Percentiles rank a stretch among this genome's conserved stretches.
These are phyloP conservation scores for Talaromyces trachyspermus DNA, from an alignment of 495 filamentous ascomycete genomes.

Conservation along the genomic window DNA sequence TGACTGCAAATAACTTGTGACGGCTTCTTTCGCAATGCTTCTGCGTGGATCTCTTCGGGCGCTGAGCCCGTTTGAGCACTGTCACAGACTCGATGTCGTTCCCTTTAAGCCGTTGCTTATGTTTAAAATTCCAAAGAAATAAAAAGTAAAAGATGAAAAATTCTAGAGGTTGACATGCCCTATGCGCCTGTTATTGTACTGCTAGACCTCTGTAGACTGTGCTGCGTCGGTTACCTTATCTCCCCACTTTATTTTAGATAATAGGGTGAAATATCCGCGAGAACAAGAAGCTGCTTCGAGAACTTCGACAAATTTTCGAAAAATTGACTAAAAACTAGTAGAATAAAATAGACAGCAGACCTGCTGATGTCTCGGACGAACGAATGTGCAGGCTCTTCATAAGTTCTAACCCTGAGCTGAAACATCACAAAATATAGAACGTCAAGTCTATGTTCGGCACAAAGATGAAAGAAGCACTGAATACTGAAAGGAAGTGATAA, in stretches of 20 bases:
- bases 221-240: too few species aligned
- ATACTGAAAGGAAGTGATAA: neutral
- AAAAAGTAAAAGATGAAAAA: neutral
- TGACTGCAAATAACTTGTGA: slow-evolving; percentile 1
- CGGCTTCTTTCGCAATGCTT: neutral
- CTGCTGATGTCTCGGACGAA: slow-evolving; percentile 3
- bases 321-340: slow-evolving; percentile 5
- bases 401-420: slow-evolving; percentile 1
- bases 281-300: slow-evolving; percentile 1
- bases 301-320: slow-evolving; percentile 3
- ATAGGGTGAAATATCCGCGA: neutral
- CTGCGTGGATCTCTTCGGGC: neutral
- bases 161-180: neutral
- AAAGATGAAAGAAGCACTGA: neutral
- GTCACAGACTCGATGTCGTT: neutral
- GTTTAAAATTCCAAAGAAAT: neutral
- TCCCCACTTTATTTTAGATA: neutral
- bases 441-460: neutral
- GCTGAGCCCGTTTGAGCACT: neutral
- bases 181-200: too few species aligned
- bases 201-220: too few species aligned
- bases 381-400: neutral
- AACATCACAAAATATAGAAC: slow-evolving; percentile 3
- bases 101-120: neutral
- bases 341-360: slow-evolving; percentile 4